A percentile compares a stretch with the other conserved stretches of the same genome.
These are phyloP conservation scores for Geotrichum citri-aurantii DNA, from an alignment of 1,139 yeast genomes.

Conservation along the genomic window DNA sequence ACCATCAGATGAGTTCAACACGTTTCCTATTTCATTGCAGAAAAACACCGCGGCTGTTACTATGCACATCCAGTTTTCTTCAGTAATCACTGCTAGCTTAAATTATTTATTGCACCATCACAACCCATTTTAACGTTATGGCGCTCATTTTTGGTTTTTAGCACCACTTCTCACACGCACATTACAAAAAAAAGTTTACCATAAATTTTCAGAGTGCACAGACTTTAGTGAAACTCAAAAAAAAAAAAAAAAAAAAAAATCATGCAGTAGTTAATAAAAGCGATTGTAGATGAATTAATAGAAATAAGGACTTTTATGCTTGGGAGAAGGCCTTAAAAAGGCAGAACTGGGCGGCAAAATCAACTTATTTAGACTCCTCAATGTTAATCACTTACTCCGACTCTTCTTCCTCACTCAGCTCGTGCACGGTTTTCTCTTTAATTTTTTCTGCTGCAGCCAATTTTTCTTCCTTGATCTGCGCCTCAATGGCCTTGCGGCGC, in stretches of 20 bases:
- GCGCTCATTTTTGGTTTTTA: neutral
- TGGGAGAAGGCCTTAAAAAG: neutral
- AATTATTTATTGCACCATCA: neutral
- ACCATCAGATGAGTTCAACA: no score
- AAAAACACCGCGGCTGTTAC: no score
- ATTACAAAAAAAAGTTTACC: no score
- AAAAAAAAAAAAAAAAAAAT: no score
- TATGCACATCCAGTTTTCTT: neutral
- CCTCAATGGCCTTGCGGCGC: slow-evolving; percentile 5
- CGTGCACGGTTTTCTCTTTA: neutral
- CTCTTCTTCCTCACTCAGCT: neutral
- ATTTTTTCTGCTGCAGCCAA: neutral
- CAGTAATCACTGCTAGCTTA: neutral
- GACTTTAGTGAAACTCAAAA: neutral
- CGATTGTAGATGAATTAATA: neutral
- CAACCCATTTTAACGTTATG: neutral
- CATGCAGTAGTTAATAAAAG: neutral
- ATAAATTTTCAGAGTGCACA: neutral
- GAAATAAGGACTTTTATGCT: neutral
- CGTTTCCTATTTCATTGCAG: no score
- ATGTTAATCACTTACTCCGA: neutral
- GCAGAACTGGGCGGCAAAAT: neutral
- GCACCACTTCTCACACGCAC: no score
- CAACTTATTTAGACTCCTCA: neutral
- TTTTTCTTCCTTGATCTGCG: slow-evolving; percentile 6